Evolutionary conservation across 768 basidiomycete species (phyloP).

Genomic region (Mycena crocata): DNA sequence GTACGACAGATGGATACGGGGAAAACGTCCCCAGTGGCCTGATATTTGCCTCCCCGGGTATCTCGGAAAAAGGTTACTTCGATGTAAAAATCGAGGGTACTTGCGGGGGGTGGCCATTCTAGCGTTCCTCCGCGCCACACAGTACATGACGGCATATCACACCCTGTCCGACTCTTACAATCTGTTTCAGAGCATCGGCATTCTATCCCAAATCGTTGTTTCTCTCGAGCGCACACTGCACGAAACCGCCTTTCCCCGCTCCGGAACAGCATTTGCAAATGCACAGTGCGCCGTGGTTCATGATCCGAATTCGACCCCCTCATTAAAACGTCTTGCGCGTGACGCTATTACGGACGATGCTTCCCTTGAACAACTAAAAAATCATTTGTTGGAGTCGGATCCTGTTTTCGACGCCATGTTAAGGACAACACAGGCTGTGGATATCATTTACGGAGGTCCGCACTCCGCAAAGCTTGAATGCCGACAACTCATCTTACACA

Average conservation of each 20-base stretch:
- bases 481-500: background rate
- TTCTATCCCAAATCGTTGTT: constrained; percentile 63
- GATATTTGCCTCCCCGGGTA: constrained; percentile 53
- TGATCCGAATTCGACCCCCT: constrained; percentile 28
- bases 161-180: constrained; percentile 18
- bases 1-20: constrained; percentile 25
- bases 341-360: constrained; percentile 47
- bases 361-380: constrained; percentile 54
- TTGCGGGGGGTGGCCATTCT: constrained; percentile 69
- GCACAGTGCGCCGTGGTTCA: constrained; percentile 59
- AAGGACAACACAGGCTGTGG: constrained; percentile 69
- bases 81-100: constrained; percentile 57
- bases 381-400: constrained; percentile 40
- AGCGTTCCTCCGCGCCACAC: constrained; percentile 72
- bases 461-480: background rate
- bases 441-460: constrained; percentile 51
- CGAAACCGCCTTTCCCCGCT: constrained; percentile 51
- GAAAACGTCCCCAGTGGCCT: constrained; percentile 48
- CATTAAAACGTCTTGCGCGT: constrained; percentile 47
- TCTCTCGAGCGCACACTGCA: constrained; percentile 56
- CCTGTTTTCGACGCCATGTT: constrained; percentile 42
- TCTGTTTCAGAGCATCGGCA: constrained; percentile 58
- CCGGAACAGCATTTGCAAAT: constrained; percentile 32
- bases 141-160: constrained; percentile 38
- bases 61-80: constrained; percentile 64